phyloP scores from a whole-genome alignment of 2,329 filamentous ascomycete genomes.

The Cladosporium velox region DNA sequence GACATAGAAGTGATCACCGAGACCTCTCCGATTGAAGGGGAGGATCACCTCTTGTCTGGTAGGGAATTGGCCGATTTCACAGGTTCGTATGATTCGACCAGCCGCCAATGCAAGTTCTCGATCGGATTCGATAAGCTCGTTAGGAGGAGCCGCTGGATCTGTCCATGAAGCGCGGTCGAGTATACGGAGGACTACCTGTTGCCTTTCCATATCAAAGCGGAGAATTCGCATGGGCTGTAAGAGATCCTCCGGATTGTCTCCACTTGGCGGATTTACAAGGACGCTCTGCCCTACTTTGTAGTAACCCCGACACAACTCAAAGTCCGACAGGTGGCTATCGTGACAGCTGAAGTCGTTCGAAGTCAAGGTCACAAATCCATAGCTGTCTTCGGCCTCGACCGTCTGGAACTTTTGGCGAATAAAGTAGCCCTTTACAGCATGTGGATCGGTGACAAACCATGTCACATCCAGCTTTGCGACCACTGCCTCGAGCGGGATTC shows the following conservation, averaged over 20 bases:
- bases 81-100: neutral
- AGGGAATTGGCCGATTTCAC: neutral
- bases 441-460: constrained; percentile 56
- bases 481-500: constrained; percentile 59
- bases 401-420: constrained; percentile 70
- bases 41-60: constrained; percentile 24
- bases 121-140: constrained; percentile 62
- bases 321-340: neutral
- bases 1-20: constrained; percentile 63
- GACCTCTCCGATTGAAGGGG: constrained; percentile 67
- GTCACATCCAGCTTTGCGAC: constrained; percentile 59
- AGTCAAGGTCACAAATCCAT: constrained; percentile 63
- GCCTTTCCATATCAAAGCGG: neutral
- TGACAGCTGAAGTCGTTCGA: constrained; percentile 13
- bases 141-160: constrained; percentile 44
- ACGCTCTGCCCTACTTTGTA: constrained; percentile 6
- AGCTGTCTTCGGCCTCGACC: constrained; percentile 45
- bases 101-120: neutral
- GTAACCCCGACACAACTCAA: neutral
- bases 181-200: neutral
- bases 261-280: neutral
- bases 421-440: constrained; percentile 57
- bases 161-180: neutral
- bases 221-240: constrained; percentile 6
- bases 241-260: neutral